These are phyloP conservation scores for Trebouxia gelatinosa DNA, from an alignment of 163 green algal genomes.

Conservation along the genomic window DNA sequence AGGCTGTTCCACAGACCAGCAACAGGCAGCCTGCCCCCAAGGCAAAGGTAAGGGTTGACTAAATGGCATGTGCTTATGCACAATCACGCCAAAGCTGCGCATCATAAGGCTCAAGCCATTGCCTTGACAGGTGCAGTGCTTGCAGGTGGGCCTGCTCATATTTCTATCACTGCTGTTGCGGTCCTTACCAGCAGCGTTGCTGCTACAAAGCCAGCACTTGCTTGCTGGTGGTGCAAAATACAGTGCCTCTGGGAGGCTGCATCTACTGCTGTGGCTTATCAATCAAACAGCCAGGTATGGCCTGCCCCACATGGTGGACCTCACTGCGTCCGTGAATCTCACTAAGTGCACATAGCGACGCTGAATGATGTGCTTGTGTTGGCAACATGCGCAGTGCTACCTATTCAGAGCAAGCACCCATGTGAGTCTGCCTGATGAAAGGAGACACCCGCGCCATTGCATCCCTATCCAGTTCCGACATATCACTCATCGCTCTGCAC, in stretches of 20 bases:
- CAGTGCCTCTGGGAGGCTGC: slow-evolving; percentile 29
- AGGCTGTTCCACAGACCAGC: slow-evolving; percentile 23
- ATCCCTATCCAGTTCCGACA: too few species aligned
- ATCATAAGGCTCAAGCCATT: not conserved
- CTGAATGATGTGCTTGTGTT: too few species aligned
- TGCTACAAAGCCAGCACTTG: slow-evolving; percentile 31
- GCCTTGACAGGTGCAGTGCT: not conserved
- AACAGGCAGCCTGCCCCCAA: slow-evolving; percentile 16
- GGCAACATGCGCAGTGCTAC: too few species aligned
- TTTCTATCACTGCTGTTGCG: slow-evolving; percentile 22
- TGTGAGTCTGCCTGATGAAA: too few species aligned
- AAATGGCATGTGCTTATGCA: not conserved
- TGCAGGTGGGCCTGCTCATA: slow-evolving; percentile 32
- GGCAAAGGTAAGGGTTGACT: slow-evolving; percentile 1
- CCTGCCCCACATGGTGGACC: not conserved
- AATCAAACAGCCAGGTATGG: slow-evolving; percentile 34
- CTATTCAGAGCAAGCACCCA: too few species aligned
- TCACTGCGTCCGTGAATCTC: too few species aligned
- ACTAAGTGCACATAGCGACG: too few species aligned
- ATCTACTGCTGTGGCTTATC: slow-evolving; percentile 43
- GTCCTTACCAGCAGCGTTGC: slow-evolving; percentile 26
- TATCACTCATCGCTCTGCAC: too few species aligned
- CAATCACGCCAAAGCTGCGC: not conserved
- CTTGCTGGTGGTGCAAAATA: slow-evolving; percentile 29
- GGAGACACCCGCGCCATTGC: too few species aligned